Conservation (phyloP, 208 protist species). For the Trichomonas gallinae region DNA sequence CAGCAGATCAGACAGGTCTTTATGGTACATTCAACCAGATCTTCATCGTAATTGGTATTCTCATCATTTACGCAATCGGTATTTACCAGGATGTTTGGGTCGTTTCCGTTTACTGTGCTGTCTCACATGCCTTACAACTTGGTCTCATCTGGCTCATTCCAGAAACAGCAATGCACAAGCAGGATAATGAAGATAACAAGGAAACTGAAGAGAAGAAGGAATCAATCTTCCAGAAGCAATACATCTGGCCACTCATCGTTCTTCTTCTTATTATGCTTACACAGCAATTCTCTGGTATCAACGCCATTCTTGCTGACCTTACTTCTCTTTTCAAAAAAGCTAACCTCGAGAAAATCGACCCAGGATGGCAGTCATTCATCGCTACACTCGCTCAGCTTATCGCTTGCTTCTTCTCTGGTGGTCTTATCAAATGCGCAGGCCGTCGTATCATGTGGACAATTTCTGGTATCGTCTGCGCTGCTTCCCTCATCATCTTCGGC, state of each 20-base stretch:
- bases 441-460: not conserved
- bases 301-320: not conserved
- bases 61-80: not conserved
- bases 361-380: not conserved
- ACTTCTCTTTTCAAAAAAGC: not conserved
- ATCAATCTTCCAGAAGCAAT: not conserved
- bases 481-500: not conserved
- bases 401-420: not conserved
- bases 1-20: not conserved
- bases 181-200: not conserved
- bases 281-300: conserved; percentile 7
- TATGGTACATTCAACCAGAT: not conserved
- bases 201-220: not conserved
- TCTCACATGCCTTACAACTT: not conserved
- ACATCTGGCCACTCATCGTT: not conserved
- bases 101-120: not conserved
- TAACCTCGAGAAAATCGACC: not conserved
- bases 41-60: not conserved
- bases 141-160: not conserved
- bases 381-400: not conserved
- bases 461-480: not conserved
- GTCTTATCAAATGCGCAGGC: not conserved
- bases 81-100: not conserved
- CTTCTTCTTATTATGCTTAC: not conserved
- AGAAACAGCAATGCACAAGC: not conserved